Conservation (phyloP, 768 basidiomycete species). For the Dioszegia hungarica region DNA sequence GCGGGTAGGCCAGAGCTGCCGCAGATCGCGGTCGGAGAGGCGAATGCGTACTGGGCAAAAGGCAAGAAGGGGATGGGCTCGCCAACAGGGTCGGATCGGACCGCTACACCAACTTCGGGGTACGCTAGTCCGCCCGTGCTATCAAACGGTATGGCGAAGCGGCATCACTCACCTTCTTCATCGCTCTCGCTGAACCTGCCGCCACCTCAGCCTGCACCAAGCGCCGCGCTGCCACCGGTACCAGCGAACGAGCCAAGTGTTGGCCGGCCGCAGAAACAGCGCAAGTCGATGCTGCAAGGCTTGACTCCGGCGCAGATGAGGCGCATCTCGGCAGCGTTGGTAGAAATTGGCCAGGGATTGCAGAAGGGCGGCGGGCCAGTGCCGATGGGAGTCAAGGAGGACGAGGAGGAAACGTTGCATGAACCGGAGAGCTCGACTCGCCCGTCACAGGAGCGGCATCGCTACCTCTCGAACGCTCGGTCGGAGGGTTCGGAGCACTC, state of each 20-base stretch:
- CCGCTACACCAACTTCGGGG: slow-evolving; percentile 26
- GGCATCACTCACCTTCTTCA: slow-evolving; percentile 1
- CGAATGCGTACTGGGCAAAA: slow-evolving; percentile 10
- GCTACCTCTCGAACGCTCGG: slow-evolving; percentile 13
- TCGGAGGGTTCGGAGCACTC: slow-evolving; percentile 23
- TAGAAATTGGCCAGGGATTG: slow-evolving; percentile 23
- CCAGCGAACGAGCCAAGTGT: no score
- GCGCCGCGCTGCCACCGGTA: no score
- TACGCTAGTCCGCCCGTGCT: neutral
- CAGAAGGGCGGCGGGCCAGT: neutral
- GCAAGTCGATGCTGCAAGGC: slow-evolving; percentile 28
- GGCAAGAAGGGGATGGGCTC: neutral
- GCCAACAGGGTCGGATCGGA: slow-evolving; percentile 11
- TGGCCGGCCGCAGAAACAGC: neutral
- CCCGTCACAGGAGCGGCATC: neutral
- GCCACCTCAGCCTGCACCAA: neutral
- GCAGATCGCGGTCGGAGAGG: slow-evolving; percentile 19
- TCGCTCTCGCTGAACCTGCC: neutral
- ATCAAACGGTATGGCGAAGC: neutral
- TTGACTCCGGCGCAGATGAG: slow-evolving; percentile 36
- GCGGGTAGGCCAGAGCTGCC: slow-evolving; percentile 11
- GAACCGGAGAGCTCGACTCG: slow-evolving; percentile 1
- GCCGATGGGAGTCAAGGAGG: neutral
- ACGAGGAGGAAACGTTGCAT: slow-evolving; percentile 31
- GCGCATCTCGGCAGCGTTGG: slow-evolving; percentile 36